Conservation (phyloP, 2,329 filamentous ascomycete species). For the Ophiostoma sp. region DNA sequence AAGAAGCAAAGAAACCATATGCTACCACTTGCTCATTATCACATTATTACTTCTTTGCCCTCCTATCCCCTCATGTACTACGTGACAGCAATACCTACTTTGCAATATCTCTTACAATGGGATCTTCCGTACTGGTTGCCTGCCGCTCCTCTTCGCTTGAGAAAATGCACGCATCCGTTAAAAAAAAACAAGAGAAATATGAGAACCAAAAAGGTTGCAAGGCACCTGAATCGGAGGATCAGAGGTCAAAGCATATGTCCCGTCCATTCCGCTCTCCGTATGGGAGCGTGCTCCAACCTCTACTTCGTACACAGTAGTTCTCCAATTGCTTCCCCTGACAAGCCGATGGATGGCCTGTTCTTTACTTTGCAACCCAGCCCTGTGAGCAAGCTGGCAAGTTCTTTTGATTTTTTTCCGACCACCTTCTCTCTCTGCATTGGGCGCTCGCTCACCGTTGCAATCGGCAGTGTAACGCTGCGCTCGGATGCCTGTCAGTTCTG, state of each 20-base stretch:
- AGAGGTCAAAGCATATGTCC: constrained; percentile 7
- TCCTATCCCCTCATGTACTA: background rate
- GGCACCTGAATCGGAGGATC: background rate
- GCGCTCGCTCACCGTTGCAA: background rate
- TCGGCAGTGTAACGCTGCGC: background rate
- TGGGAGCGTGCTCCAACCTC: background rate
- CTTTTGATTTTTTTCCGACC: background rate
- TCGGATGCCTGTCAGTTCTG: constrained; percentile 6
- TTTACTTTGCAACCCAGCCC: background rate
- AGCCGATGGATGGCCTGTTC: background rate
- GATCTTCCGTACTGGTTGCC: background rate
- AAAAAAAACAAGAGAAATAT: background rate
- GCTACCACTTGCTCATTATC: background rate
- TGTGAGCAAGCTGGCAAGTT: background rate
- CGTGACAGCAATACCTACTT: background rate
- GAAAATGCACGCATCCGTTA: background rate
- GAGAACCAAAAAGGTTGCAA: background rate
- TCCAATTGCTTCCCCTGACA: background rate
- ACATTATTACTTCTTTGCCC: background rate
- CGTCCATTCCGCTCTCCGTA: background rate
- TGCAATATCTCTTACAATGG: background rate
- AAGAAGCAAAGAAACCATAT: background rate
- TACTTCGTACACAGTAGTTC: no score
- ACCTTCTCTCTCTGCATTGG: background rate
- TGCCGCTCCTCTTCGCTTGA: background rate